phyloP scores from a whole-genome alignment of 257 asterid genomes.

The Solanum pinnatisectum region DNA sequence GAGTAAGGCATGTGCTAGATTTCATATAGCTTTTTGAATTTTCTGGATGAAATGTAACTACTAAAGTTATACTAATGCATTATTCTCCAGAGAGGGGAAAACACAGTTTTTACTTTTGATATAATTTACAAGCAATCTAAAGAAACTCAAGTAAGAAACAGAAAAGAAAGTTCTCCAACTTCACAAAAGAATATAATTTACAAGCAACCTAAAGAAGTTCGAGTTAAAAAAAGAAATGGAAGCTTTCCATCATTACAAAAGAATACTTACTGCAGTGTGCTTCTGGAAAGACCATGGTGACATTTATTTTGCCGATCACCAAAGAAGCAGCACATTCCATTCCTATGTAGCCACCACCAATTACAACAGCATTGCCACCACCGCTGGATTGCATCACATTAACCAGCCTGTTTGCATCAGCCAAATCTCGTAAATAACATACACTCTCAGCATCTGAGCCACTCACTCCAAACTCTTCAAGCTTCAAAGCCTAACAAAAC shows the following conservation, averaged over 20 bases:
- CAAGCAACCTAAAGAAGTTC: background rate
- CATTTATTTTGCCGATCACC: constrained; percentile 67
- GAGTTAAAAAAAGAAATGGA: background rate
- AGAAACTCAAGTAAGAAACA: background rate
- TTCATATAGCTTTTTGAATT: background rate
- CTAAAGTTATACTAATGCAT: background rate
- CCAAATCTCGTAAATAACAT: constrained; percentile 66
- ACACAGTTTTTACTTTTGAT: background rate
- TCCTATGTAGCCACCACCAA: constrained; percentile 92
- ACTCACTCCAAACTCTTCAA: constrained; percentile 87
- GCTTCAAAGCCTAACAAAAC: constrained; percentile 59
- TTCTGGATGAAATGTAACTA: background rate
- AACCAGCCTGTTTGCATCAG: constrained; percentile 74
- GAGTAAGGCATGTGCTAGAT: background rate
- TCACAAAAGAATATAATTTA: background rate
- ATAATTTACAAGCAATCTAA: background rate
- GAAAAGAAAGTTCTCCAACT: background rate
- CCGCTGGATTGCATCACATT: constrained; percentile 49
- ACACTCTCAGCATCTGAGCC: constrained; percentile 70
- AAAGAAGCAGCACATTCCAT: constrained; percentile 92
- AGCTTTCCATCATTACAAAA: background rate
- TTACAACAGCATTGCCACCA: constrained; percentile 75
- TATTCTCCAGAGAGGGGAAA: background rate
- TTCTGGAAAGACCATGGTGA: constrained; percentile 87
- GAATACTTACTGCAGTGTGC: constrained; percentile 66